Base-by-base conservation (phyloP, 176 grass and related monocot genomes). In the Phoenix roebelenii region DNA sequence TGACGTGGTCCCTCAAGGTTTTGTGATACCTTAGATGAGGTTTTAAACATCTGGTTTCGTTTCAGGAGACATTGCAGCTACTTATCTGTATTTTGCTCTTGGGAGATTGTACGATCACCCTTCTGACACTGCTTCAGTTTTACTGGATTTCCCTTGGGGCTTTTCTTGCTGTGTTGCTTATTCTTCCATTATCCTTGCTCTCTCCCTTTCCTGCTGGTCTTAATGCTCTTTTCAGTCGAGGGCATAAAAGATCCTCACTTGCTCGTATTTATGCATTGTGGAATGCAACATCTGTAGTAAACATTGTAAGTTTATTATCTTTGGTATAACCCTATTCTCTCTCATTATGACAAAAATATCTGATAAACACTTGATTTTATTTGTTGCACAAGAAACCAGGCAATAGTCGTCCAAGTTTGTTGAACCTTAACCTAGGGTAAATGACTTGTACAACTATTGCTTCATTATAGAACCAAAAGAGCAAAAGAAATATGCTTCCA, bases 151-250 rank as follows among this genome's bases (percentile, higher is more conserved):
- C 87, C 15, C 61, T 98, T 25, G 93, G 87, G 18, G 87, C 84
- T 60, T 98, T 92, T 67, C 87, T 98, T 67, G 61, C 68, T 61
- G 75, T 98, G 69, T 67, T 98, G 60, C 84, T 98, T 55, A 80
- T 98, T 60, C 87, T 88, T 22, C 93, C 93, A 20, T 68, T 92
- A 5, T 89, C 87, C 48, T 71, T 88, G 67, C 84, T 98, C 55
- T 98, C 93, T 61, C 93, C 93, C 70, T 98, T 92, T 71, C 84
- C 90, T 54, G 93, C 93, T 61, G 93, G 93, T 64, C 78, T 98
- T 15, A 98, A 88, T 70, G 81, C 93, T 64, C 82, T 98, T 75
- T 98, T 98, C 66, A 98, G 93, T 56, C 76, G 93, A 80, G 87
- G 84, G 59, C 87, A 79, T 70, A 91, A 92, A 79, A 70, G 81